Evolutionary conservation across 1,284 basidiomycete genomes (phyloP), one percentile per base, ranked within the genome.

Genomic region (Leccinum subrobustum): DNA sequence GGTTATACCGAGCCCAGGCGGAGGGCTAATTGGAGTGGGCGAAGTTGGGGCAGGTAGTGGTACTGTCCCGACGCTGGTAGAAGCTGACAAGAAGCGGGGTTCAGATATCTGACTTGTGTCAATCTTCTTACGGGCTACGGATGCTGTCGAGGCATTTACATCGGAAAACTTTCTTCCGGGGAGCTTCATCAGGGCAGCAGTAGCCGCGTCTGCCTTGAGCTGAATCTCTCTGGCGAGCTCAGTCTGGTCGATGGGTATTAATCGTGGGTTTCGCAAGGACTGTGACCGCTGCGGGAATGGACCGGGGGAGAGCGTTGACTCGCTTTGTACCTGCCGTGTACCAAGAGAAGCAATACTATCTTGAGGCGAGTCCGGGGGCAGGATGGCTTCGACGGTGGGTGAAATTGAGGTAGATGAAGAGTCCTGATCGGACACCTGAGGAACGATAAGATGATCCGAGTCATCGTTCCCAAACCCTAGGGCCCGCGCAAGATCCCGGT

Each of bases 1-100:
- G 60, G 83, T 83, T 60, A 86, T 81, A 54, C 74, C 86, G 80
- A 52, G 78, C 76, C 60, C 79, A 65, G 57, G 73, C 72, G 67
- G 77, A 66, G 64, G 59, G 50, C 31, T 65, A 35, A 65, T 59
- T 48, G 69, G 58, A 23, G 72, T 70, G 60, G 72, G 71, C 25
- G 73, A 65, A n/a, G 71, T 73, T 29, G 73, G 65, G 3, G 79
- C 77, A 39, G 80, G 84, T 53, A 89, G 75, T 20, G 90, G 87
- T 59, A 92, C 83, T 3, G 87, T 84, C 67, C 91, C 88, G 25
- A 92, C 84, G 64, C 87, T 91, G 3, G 88, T 87, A 2, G 91
- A 87, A 0, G 88, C 83, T 29, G 88, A 90, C 4, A 93, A 79
- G 14, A 92, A 78, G 20, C 78, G 84, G 5, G 91, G 91, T 29